phyloP scores from a whole-genome alignment of 192 early-diverging fungal species.

The Coemansia sp. region DNA sequence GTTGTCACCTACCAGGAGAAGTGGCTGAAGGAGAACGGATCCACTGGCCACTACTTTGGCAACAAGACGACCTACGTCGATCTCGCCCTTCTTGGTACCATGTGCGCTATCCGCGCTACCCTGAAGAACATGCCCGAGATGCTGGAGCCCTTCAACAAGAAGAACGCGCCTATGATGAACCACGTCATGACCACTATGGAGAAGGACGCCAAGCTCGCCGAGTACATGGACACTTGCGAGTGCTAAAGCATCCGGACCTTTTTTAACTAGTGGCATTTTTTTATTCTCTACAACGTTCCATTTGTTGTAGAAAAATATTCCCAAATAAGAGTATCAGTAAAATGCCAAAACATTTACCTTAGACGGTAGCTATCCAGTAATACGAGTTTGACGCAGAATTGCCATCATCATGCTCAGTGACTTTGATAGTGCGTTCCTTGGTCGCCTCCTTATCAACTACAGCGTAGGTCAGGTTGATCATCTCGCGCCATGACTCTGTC shows the following conservation, averaged over 20 bases:
- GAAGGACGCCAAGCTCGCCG: background rate
- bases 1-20: conserved; percentile 44
- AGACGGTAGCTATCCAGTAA: conserved; percentile 53
- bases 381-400: conserved; percentile 56
- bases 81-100: conserved; percentile 1
- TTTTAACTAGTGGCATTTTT: background rate
- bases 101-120: background rate
- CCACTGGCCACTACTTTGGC: conserved; percentile 58
- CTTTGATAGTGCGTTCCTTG: background rate
- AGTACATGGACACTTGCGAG: conserved; percentile 4
- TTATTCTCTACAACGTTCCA: background rate
- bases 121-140: conserved; percentile 1
- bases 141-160: conserved; percentile 8
- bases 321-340: background rate
- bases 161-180: conserved; percentile 16
- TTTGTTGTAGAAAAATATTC: background rate
- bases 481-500: conserved; percentile 40
- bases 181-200: conserved; percentile 7
- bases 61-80: conserved; percentile 43
- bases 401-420: conserved; percentile 51
- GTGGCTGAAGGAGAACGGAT: conserved; percentile 52
- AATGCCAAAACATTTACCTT: background rate
- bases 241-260: background rate
- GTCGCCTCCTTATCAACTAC: conserved; percentile 46
- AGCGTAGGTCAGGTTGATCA: conserved; percentile 48